Base-by-base conservation (phyloP, 495 filamentous ascomycete genomes). In the Diplogelasinospora grovesii region DNA sequence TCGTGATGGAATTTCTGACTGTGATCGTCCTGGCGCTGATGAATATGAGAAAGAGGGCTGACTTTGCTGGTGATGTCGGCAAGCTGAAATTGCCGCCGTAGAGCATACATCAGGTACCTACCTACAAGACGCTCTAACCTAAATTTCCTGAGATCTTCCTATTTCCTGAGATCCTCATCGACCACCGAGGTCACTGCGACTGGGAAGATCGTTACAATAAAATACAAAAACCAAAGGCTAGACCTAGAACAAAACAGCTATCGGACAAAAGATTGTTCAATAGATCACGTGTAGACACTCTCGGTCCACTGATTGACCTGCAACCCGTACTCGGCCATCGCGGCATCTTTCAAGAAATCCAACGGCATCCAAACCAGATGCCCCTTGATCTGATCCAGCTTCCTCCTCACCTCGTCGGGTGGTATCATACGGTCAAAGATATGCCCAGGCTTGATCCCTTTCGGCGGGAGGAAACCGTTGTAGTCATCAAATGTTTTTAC, bases 341-440 rank as follows among this genome's bases (percentile, higher is more conserved):
- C 71, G 0, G 82, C 89, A 49, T 95, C 83, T 45, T 71, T 66
- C 53, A 96, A 60, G 53, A 94, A 97, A 27, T 90, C 78, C 49
- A 96, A 53, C 33, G 88, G 89, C 82, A 95, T 86, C 90, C 90
- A 96, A 0, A 98, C 89, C 20, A 98, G 59, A 69, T 96, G 92
- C 0, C 90, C 92, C 59, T 78, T 83, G 55, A 96, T 78, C 47
- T 75, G 64, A 53, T 86, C 82, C 22, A 98, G 66, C 60, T 87
- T 86, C 54, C 72, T 49, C 16, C 84, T 72, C 10, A 93, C 78
- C 31, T 90, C 81, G 16, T 75, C 59, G 1, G 73, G 71, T 0
- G 85, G 79, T 47, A 82, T 71, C 64, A 78, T 85, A 8, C 73
- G 74, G 53, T 90, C 84, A 54, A 83, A 92, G 41, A 96, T 70